Evolutionary conservation across 805 yeast genomes (phyloP), one percentile per base, ranked within the genome.

Genomic region (Cyberlindnera meyerae): DNA sequence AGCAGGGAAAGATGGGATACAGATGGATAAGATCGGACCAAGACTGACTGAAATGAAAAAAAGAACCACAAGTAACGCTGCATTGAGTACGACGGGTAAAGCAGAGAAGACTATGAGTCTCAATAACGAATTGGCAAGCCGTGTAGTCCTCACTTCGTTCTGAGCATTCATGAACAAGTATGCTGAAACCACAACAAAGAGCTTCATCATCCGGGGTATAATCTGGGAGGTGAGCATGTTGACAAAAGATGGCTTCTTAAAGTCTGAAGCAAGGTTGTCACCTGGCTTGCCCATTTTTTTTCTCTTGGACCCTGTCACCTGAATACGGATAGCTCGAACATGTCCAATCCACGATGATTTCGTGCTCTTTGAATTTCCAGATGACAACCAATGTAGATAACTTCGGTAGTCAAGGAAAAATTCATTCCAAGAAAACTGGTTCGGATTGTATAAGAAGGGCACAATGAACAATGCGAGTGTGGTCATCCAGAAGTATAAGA

Each of bases 381-480:
- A 60, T 4, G 66, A 62, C 37, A 77, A 55, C 65, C 65, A 60
- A 4, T 17, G 14, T 37, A 77, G 52, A 46, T 62, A 75, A 27
- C 60, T 61, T 39, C 62, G 66, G 54, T 79, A 79, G 55, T 79
- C 85, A 29, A 76, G 51, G 49, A 79, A 76, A 54, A 78, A 79
- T 43, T 78, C 83, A 24, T 61, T 67, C 72, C 79, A 76, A 4
- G 74, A 67, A 47, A 75, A 79, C 47, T 79, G 85, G 48, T 77
- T 76, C 0, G 86, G 86, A 53, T 79, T 79, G 58, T 68, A 79
- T 24, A 78, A 46, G 48, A 75, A 76, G 11, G 86, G 86, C 16
- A 81, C 71, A 18, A 77, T 51, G 40, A 76, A 58, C 36, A 79
- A 62, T 0, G 81, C 77, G 17, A 65, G 37, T 12, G 75, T 59